Base-by-base conservation (phyloP, 2,329 filamentous ascomycete genomes). In the Diaporthe australafricana region DNA sequence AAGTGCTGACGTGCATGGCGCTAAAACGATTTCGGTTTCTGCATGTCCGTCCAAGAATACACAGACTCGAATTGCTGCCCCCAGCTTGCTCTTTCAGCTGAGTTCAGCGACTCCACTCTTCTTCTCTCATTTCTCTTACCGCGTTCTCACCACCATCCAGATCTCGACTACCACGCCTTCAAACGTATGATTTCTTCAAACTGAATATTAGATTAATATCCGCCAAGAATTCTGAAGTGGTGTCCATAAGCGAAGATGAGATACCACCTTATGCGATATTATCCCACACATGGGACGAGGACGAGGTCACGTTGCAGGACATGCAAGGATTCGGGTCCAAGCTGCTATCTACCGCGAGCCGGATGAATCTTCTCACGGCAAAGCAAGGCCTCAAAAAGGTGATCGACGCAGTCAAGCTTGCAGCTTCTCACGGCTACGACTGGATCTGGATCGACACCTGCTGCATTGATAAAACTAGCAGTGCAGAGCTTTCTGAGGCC, bases 371-470 rank as follows among this genome's bases (percentile, higher is more conserved):
- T 27, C 55, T 42, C 12, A 40, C 9, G 38, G 16, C 56, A 14
- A 42, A 45, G 2, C 38, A 60, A 30, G 56, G 56, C 22, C 8
- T 45, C 1, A 14, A n/a, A 12, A 60, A 60, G 8, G 56, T 60
- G 0, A 6, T 30, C 12, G 22, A 30, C 1, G 56, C 56, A 1
- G 38, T 22, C 0, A 60, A 16, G 16, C 6, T 60, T 8, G 35
- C 56, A 20, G 56, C 56, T 7, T 60, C 56, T 1, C 22, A 65
- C 0, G 60, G 60, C 1, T 20, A 48, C 8, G 17, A 38, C 3
- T 65, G 60, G 60, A 40, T 40, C 32, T 65, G 60, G 60, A 25
- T 65, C 8, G 60, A 65, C 45, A 50, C 60, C 11, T 65, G 60
- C 14, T 65, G 42, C 27, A 65, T 65, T 25, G 60, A 65, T 42